Evolutionary conservation across 2,329 filamentous ascomycete species (phyloP).

Genomic region (Cladosporium sp.): DNA sequence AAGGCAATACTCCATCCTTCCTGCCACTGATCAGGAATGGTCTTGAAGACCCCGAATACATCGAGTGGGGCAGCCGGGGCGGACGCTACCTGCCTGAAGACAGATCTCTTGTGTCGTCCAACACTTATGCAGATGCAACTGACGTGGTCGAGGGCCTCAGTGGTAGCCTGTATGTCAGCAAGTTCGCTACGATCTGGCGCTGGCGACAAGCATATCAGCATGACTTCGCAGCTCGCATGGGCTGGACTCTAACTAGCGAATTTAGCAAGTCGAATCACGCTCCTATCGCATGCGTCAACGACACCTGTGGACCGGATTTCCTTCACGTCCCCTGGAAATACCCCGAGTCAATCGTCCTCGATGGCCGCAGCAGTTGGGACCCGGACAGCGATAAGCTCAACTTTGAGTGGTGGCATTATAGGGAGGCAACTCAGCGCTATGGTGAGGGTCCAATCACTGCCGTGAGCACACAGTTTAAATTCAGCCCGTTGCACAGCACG

Average conservation of each 20-base stretch:
- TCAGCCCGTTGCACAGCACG: not conserved
- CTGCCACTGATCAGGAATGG: conserved; percentile 49
- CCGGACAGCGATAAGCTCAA: not conserved
- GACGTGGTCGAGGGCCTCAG: conserved; percentile 32
- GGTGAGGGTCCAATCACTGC: not conserved
- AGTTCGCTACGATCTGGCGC: conserved; percentile 50
- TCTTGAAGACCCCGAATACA: conserved; percentile 41
- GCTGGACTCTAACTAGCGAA: conserved; percentile 35
- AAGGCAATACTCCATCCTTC: conserved; percentile 51
- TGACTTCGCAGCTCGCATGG: conserved; percentile 48
- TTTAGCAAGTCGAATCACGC: not conserved
- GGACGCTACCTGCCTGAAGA: conserved; percentile 42
- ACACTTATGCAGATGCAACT: conserved; percentile 31
- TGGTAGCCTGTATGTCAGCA: conserved; percentile 35
- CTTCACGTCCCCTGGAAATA: not conserved
- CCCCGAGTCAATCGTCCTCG: not conserved
- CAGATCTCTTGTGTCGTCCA: conserved; percentile 34
- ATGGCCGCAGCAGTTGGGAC: not conserved
- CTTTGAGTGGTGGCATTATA: conserved; percentile 1
- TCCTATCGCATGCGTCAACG: not conserved
- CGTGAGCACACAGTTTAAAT: not conserved
- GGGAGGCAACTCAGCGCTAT: not conserved
- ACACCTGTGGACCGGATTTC: not conserved
- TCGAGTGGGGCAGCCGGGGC: conserved; percentile 48
- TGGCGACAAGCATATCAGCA: conserved; percentile 51